phyloP scores from a whole-genome alignment of 1,139 yeast genomes.

The Chernovozyma sophiae-reginae region DNA sequence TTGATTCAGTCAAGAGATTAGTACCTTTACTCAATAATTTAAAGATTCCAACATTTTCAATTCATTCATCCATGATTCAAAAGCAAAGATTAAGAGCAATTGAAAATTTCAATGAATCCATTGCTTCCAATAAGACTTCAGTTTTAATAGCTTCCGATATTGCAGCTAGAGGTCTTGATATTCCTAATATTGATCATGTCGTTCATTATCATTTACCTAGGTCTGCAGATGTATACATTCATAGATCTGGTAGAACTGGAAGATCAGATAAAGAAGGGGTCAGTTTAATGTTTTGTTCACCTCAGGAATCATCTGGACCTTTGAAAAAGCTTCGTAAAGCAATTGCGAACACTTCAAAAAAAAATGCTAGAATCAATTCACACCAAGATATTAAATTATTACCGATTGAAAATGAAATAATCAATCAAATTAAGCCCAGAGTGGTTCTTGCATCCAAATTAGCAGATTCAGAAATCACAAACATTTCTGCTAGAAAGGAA shows the following conservation, averaged over 20 bases:
- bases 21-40: constrained; percentile 72
- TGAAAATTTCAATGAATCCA: constrained; percentile 64
- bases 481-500: constrained; percentile 63
- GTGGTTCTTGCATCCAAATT: constrained; percentile 65
- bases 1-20: constrained; percentile 86
- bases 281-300: constrained; percentile 86
- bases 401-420: constrained; percentile 73
- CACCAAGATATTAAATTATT: constrained; percentile 63
- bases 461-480: constrained; percentile 65
- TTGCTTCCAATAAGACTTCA: constrained; percentile 48
- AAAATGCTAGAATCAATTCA: constrained; percentile 22
- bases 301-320: constrained; percentile 90
- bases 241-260: constrained; percentile 97
- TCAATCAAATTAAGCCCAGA: constrained; percentile 67
- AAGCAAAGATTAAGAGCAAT: constrained; percentile 84
- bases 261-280: constrained; percentile 96
- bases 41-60: constrained; percentile 68
- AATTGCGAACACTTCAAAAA: constrained; percentile 37
- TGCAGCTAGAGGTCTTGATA: constrained; percentile 97
- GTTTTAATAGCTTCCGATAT: constrained; percentile 94
- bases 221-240: constrained; percentile 90
- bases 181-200: constrained; percentile 87
- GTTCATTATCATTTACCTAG: constrained; percentile 95
- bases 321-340: constrained; percentile 68
- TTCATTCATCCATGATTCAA: constrained; percentile 94